Percentiles rank a stretch among this genome's conserved stretches.
Conservation (phyloP, 129 eudicot species). For the Centrapalus pauciflorus region DNA sequence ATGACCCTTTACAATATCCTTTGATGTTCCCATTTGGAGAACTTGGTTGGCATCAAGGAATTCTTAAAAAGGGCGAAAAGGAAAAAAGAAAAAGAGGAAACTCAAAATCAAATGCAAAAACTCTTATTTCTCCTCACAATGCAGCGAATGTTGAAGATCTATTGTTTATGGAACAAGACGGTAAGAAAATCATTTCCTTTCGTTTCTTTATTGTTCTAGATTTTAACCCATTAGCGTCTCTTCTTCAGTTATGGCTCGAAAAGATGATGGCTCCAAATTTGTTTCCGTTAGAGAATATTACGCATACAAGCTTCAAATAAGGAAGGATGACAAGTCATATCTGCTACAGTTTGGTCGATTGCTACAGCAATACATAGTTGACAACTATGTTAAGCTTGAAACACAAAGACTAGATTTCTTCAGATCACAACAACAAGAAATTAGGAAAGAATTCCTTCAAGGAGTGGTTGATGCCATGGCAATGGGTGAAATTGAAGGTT, state of each 20-base stretch:
- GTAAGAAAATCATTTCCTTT: background rate
- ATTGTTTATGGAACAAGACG: background rate
- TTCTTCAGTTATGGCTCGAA: background rate
- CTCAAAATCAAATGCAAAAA: too few species aligned
- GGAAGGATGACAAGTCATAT: background rate
- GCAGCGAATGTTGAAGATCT: background rate
- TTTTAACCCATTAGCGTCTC: background rate
- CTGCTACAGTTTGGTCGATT: background rate
- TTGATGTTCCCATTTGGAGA: background rate
- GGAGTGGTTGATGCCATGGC: background rate
- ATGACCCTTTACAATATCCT: too few species aligned
- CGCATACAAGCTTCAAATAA: background rate
- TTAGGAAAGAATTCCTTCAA: background rate
- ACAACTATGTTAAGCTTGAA: background rate
- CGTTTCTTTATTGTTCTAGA: background rate
- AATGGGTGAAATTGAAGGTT: too few species aligned
- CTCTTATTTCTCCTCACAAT: background rate
- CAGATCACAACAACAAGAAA: background rate
- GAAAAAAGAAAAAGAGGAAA: background rate
- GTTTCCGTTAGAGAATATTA: constrained; percentile 5
- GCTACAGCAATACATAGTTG: background rate
- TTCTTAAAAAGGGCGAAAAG: too few species aligned
- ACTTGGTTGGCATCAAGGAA: background rate
- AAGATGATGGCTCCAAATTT: too few species aligned
- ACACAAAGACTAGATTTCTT: background rate